Evolutionary conservation across 2,329 filamentous ascomycete species (phyloP), one percentile per base, ranked within the genome.

Genomic region (Endothia cerciana): DNA sequence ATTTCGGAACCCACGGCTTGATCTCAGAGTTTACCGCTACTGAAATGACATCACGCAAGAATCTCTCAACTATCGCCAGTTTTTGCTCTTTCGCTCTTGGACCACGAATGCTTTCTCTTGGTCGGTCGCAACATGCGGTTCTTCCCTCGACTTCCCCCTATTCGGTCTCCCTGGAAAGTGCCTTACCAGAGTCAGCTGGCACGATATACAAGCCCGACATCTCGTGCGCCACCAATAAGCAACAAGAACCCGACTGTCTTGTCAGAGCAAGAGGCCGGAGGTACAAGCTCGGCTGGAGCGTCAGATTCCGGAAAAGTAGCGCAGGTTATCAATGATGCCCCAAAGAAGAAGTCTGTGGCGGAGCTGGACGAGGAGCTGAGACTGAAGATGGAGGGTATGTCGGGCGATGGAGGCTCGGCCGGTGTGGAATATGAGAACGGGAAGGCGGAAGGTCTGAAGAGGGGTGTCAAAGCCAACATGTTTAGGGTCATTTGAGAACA

Each of bases 351-450:
- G n/a, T n/a, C n/a, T 0, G 80, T 86, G 65, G 81, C 85, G 0
- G 82, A 93, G 71, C 75, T 86, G 1, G 91, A 94, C 72, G 85
- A 87, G 68, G 90, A 93, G 70, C 75, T 94, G 30, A 82, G 82
- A 49, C 74, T 82, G 66, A 91, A 88, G 68, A 82, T 94, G 71
- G 88, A 91, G 70, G 86, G 83, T 13, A 79, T 89, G 38, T 83
- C 89, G 0, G 91, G 91, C 0, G 90, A 89, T 51, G 91, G 91
- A 4, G 91, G 91, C 10, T 85, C 84, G 33, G 82, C 89, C 3
- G 91, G 91, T 0, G 79, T 94, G 4, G 91, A 93, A 75, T 89
- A 91, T 67, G 91, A 94, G 75, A 84, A 92, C 71, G 91, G 91
- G 0, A 84, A 89, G 74, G 87, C 91, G 0, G 87, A 87, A 6